Evolutionary conservation across 768 basidiomycete species (phyloP), one percentile per base, ranked within the genome.

Genomic region (Podaxis carcinomalis): DNA sequence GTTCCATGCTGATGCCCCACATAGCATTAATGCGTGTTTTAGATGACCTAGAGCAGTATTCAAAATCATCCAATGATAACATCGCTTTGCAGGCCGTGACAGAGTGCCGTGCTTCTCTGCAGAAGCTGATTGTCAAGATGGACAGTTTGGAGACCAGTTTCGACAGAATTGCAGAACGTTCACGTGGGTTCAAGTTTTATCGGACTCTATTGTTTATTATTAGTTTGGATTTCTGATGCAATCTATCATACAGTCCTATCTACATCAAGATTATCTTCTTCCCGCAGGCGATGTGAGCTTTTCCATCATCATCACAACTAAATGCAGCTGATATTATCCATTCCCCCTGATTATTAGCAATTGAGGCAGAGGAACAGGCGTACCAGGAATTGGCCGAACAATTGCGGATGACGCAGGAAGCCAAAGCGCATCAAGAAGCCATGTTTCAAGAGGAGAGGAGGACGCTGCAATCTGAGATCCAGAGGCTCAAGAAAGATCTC

Each of bases 151-250:
- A 92, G 70, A 71, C 83, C 0, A 88, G 89, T 1, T 95, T 97
- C 68, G 94, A 95, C 66, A 83, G 86, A 64, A 88, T 95, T 66
- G 89, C 91, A 2, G 92, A 95, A 69, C 84, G 89, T 51, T 92
- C 91, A 62, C 72, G 93, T 93, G 70, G 59, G 91, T 80, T 23
- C 5, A 66, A 63, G 46, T 5, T 16, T 39, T 28, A 49, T 49
- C 42, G 16, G 23, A 60, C 60, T 51, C 9, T 52, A 51, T 54
- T 47, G 35, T 47, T 54, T 39, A 28, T 65, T 36, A 25, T 35
- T 49, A 49, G 23, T 57, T 37, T 56, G 40, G 59, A 46, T 11
- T 60, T 51, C 56, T 61, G 36, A 36, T 61, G 57, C 36, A 61
- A 57, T 53, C 44, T 28, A 57, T 39, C 35, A 55, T 57, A 32